A percentile compares a stretch with the other conserved stretches of the same genome.
Conservation (phyloP, 306 rosid genomes). For the Sindora glabra region DNA sequence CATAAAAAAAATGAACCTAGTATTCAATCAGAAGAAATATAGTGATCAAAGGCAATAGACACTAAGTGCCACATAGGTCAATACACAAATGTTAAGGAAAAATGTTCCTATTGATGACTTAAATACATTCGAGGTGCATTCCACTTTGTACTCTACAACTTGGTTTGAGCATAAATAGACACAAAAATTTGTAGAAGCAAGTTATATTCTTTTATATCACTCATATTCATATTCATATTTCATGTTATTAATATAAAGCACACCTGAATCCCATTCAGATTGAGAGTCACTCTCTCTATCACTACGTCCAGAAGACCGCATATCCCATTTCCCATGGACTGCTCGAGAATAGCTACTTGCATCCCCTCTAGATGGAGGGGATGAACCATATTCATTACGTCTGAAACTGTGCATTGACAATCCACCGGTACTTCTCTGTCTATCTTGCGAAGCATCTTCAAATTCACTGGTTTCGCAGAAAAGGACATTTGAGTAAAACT, state of each 20-base stretch:
- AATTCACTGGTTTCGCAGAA: constrained; percentile 59
- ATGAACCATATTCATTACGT: constrained; percentile 62
- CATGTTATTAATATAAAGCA: constrained; percentile 21
- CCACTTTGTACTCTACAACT: too few species aligned
- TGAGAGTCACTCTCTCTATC: constrained; percentile 81
- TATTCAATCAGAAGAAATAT: background rate
- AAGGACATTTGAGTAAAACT: background rate
- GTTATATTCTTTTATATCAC: too few species aligned
- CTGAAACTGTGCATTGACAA: constrained; percentile 52
- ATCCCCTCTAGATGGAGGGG: constrained; percentile 86
- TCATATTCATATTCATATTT: too few species aligned
- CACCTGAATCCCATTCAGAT: constrained; percentile 83
- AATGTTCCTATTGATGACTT: too few species aligned
- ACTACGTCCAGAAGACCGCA: constrained; percentile 66
- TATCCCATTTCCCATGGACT: constrained; percentile 75
- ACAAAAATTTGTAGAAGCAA: too few species aligned
- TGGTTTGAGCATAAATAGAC: too few species aligned
- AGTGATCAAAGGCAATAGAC: too few species aligned
- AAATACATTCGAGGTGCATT: too few species aligned
- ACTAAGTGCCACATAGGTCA: too few species aligned
- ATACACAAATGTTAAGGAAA: too few species aligned
- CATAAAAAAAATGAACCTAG: background rate
- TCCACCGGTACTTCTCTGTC: constrained; percentile 60
- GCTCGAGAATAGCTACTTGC: constrained; percentile 49
- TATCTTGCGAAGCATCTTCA: constrained; percentile 58